Evolutionary conservation across 2,329 filamentous ascomycete genomes (phyloP).

Genomic region (Aspergillus costaricaensis): DNA sequence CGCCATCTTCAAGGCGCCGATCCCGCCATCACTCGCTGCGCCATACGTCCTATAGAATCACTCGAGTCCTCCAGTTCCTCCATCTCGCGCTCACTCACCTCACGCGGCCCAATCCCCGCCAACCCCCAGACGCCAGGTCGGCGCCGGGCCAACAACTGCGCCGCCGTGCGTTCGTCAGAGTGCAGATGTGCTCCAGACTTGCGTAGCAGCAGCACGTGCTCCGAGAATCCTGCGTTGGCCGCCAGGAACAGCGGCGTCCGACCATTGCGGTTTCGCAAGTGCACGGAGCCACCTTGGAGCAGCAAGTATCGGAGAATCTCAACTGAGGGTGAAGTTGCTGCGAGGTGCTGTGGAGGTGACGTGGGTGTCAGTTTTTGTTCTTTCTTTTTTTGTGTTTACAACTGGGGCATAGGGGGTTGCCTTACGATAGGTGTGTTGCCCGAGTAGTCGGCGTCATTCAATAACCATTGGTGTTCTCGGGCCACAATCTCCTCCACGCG

Average conservation of each 20-base stretch:
- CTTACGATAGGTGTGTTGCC: slow-evolving; percentile 67
- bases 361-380: background rate
- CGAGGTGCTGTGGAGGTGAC: slow-evolving; percentile 51
- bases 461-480: slow-evolving; percentile 65
- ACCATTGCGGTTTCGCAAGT: slow-evolving; percentile 59
- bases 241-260: slow-evolving; percentile 62
- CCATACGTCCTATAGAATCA: slow-evolving; percentile 6
- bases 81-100: slow-evolving; percentile 28
- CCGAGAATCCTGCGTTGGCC: slow-evolving; percentile 56
- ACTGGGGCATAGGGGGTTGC: background rate
- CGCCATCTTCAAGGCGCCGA: slow-evolving; percentile 28
- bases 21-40: slow-evolving; percentile 25
- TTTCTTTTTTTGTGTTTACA: too few species aligned
- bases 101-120: slow-evolving; percentile 42
- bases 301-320: slow-evolving; percentile 59
- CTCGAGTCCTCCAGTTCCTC: slow-evolving; percentile 18
- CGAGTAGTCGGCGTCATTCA: slow-evolving; percentile 77
- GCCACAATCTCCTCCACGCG: slow-evolving; percentile 68
- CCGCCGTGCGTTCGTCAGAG: slow-evolving; percentile 56
- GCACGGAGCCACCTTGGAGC: slow-evolving; percentile 59
- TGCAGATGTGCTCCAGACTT: slow-evolving; percentile 62
- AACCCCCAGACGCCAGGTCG: slow-evolving; percentile 46
- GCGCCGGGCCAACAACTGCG: slow-evolving; percentile 51
- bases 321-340: slow-evolving; percentile 57
- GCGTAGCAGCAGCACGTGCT: slow-evolving; percentile 57